Evolutionary conservation across 306 rosid genomes (phyloP).

Genomic region (Hippophae rhamnoides): DNA sequence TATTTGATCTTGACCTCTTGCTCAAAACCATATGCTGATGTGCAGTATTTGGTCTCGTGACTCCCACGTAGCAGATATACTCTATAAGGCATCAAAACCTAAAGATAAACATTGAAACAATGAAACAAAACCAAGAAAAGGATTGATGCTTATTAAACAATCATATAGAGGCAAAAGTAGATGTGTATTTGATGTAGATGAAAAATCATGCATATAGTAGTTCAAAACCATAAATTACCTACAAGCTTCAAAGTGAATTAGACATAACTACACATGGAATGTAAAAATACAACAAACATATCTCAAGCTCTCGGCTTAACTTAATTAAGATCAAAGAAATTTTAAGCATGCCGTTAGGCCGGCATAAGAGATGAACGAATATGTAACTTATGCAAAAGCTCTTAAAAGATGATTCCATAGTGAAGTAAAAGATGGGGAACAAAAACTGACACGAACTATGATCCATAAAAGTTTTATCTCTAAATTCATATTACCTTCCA

Average conservation of each 20-base stretch:
- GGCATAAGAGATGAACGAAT: constrained; percentile 6
- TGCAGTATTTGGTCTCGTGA: constrained; percentile 67
- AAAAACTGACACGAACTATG: not conserved
- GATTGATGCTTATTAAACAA: not conserved
- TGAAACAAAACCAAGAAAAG: not conserved
- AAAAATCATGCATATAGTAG: not conserved
- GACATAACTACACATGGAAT: not conserved
- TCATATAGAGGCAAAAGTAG: not conserved
- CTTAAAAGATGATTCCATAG: not conserved
- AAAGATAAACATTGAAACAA: constrained; percentile 18
- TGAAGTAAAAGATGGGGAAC: constrained; percentile 3
- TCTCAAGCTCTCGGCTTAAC: not conserved
- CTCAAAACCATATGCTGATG: constrained; percentile 61
- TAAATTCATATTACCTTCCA: constrained; percentile 65
- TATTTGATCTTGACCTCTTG: constrained; percentile 59
- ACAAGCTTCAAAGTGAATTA: too few species aligned
- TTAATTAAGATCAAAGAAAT: not conserved
- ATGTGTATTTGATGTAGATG: not conserved
- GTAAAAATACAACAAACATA: not conserved
- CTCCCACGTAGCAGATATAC: constrained; percentile 82
- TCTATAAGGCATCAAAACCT: constrained; percentile 87
- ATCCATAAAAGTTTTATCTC: constrained; percentile 11
- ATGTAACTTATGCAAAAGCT: not conserved
- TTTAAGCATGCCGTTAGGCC: constrained; percentile 3
- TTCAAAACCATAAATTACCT: not conserved